Evolutionary conservation across 768 basidiomycete genomes (phyloP).

Genomic region (Phanerodontia chrysosporium): DNA sequence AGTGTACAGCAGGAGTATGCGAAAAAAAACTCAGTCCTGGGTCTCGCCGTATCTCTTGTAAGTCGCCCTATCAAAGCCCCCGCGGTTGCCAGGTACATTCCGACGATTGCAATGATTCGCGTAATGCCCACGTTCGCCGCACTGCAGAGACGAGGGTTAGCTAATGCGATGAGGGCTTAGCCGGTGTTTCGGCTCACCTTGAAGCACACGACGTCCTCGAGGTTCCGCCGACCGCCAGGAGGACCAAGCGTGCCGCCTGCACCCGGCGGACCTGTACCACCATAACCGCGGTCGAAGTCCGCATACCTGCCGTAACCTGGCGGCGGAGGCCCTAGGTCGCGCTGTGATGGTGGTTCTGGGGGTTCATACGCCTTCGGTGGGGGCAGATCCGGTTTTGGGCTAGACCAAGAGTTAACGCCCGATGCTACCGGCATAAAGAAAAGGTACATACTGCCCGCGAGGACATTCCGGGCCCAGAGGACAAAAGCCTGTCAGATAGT

Average conservation of each 20-base stretch:
- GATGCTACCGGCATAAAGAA: constrained; percentile 59
- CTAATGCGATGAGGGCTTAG: neutral
- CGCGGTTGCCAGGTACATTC: constrained; percentile 88
- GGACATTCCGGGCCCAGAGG: constrained; percentile 86
- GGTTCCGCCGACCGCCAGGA: constrained; percentile 54
- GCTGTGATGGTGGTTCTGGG: constrained; percentile 67
- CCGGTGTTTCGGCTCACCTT: constrained; percentile 48
- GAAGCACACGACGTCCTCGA: constrained; percentile 84
- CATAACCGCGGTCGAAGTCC: constrained; percentile 57
- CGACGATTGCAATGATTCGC: constrained; percentile 91
- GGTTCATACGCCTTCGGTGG: constrained; percentile 71
- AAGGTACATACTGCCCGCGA: constrained; percentile 73
- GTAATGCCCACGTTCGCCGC: constrained; percentile 91
- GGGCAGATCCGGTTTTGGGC: constrained; percentile 76
- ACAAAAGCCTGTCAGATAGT: constrained; percentile 91
- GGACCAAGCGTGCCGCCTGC: constrained; percentile 30
- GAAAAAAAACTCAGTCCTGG: neutral
- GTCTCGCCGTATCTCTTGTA: constrained; percentile 23
- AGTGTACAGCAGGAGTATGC: neutral
- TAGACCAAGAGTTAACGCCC: constrained; percentile 31
- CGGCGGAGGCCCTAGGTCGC: constrained; percentile 86
- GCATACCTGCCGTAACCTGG: constrained; percentile 86
- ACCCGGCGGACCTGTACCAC: constrained; percentile 33
- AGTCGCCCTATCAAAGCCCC: constrained; percentile 58
- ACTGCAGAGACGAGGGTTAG: constrained; percentile 39